Evolutionary conservation across 768 basidiomycete genomes (phyloP), one percentile per base, ranked within the genome.

Genomic region (Kwoniella europaea): DNA sequence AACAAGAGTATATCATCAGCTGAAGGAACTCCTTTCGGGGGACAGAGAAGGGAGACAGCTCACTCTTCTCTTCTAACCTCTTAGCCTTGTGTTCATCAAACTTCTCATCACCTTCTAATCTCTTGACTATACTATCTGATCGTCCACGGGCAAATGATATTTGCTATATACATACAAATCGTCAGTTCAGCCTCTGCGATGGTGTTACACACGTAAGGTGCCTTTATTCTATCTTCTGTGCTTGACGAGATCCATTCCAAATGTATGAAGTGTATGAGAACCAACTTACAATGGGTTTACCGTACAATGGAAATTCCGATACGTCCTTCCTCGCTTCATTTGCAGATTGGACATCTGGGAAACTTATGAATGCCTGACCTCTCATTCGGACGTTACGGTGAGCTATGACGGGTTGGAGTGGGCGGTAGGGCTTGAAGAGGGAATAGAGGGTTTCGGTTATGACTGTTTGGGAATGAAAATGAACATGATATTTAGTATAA

Each of bases 311-410:
- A 83, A 99, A 98, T 46, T 93, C 89, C 71, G 90, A 88, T 52
- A 98, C 94, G 83, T 99, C 97, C 86, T 89, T 93, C 88, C 92
- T 87, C 7, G 96, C 96, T 83, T 90, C 91, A 79, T 88, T 87
- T 44, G 97, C 97, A 68, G 88, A 88, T 68, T 98, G 93, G 63
- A 89, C 86, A 43, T 89, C 89, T 67, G 87, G 87, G 83, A 99
- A 97, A 46, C 92, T 93, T 46, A 99, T 93, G 81, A 99, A 99
- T 3, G 97, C 97, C 85, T 99, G 97, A 16, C 97, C 97, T 50
- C 97, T 88, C 97, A 99, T 99, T 50, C 97, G 90, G 71, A 99
- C 85, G 86, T 97, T 98, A 63, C 87, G 85, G 83, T 99, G 97
- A 10, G 95, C 94, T 20, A 94, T 91, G n/a, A 99, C 93, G 80